Conservation (phyloP, 1,284 basidiomycete genomes). For the Leccinum glutinopallens region DNA sequence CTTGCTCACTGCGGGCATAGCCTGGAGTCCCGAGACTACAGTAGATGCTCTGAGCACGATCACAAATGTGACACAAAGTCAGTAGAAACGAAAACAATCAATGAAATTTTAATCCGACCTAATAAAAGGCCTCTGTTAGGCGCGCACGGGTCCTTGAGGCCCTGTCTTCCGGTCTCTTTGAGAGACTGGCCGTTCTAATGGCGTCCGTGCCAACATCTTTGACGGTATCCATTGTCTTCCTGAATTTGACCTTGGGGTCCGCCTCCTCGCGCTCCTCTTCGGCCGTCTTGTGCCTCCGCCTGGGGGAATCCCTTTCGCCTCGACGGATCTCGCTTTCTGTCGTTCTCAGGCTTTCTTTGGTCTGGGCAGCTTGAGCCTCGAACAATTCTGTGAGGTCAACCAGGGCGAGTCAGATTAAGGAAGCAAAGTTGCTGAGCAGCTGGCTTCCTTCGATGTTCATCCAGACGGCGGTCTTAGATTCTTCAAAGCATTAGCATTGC, state of each 20-base stretch:
- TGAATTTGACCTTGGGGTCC: constrained; percentile 52
- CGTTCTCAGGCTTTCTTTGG: constrained; percentile 54
- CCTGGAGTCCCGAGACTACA: constrained; percentile 50
- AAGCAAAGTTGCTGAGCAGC: constrained; percentile 61
- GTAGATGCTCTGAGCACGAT: constrained; percentile 56
- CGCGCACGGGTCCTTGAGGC: constrained; percentile 43
- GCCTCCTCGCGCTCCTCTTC: constrained; percentile 41
- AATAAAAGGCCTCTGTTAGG: constrained; percentile 52
- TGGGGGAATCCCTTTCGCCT: constrained; percentile 57
- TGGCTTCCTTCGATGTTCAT: constrained; percentile 53
- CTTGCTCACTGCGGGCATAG: constrained; percentile 53
- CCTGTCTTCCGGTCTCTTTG: constrained; percentile 42
- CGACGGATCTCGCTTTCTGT: constrained; percentile 58
- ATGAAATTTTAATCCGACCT: constrained; percentile 38
- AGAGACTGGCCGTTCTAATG: constrained; percentile 56
- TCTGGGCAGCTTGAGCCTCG: constrained; percentile 48
- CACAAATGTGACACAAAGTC: constrained; percentile 49
- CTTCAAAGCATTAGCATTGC: constrained; percentile 42
- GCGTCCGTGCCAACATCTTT: constrained; percentile 56
- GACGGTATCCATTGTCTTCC: constrained; percentile 63
- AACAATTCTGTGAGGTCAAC: constrained; percentile 63
- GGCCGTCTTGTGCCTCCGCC: constrained; percentile 50
- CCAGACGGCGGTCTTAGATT: constrained; percentile 52
- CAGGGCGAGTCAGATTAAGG: constrained; percentile 60
- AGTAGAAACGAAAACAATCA: not conserved